Conservation (phyloP, 345 rosid genomes). For the Gossypium mustelinum region DNA sequence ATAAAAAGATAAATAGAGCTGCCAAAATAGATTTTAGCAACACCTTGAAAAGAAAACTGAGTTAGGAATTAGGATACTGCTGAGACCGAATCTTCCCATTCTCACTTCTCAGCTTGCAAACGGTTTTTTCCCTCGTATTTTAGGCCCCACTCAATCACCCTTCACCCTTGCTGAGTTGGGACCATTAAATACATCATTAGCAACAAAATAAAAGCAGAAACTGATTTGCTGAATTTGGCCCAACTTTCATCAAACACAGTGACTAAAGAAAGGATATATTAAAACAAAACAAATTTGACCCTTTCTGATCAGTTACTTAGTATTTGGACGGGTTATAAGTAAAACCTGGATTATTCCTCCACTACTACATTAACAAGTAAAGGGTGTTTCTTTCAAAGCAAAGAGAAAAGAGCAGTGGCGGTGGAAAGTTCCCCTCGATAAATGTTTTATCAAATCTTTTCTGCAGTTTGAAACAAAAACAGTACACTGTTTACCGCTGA, state of each 20-base stretch:
- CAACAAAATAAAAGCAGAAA: background rate
- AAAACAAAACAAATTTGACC: background rate
- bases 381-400: background rate
- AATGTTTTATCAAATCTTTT: conserved; percentile 11
- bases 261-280: too few species aligned
- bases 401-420: background rate
- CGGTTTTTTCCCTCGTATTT: background rate
- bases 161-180: background rate
- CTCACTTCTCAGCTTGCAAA: background rate
- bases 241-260: background rate
- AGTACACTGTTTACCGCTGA: background rate
- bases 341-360: background rate
- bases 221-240: background rate
- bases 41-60: background rate
- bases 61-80: too few species aligned
- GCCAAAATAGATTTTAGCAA: background rate
- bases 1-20: background rate
- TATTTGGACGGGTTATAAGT: background rate
- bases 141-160: background rate
- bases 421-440: conserved; percentile 6
- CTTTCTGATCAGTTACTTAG: background rate
- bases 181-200: background rate
- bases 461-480: conserved; percentile 4
- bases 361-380: too few species aligned
- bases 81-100: too few species aligned